Evolutionary conservation across 2,329 filamentous ascomycete genomes (phyloP).

Genomic region (Epichloe baconii): DNA sequence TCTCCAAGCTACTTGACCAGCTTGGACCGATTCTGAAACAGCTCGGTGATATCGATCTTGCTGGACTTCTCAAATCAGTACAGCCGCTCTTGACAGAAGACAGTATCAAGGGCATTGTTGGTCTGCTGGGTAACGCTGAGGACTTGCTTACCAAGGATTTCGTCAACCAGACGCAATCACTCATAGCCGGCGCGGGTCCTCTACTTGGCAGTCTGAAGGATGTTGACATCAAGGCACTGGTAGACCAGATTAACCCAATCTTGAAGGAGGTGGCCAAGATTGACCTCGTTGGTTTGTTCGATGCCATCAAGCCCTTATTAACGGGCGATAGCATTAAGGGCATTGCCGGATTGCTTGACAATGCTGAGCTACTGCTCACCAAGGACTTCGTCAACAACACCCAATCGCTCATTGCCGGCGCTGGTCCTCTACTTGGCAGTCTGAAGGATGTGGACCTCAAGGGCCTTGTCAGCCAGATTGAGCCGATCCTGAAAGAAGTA

Average conservation of each 20-base stretch:
- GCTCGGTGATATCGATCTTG: slow-evolving; percentile 4
- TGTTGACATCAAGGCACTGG: slow-evolving; percentile 11
- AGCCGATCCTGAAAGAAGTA: slow-evolving; percentile 17
- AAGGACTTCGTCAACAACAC: slow-evolving; percentile 13
- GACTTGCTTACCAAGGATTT: slow-evolving; percentile 8
- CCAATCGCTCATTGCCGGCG: slow-evolving; percentile 7
- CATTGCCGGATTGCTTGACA: slow-evolving; percentile 4
- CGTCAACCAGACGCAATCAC: slow-evolving; percentile 8
- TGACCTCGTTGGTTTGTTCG: slow-evolving; percentile 3
- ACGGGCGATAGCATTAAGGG: slow-evolving; percentile 12
- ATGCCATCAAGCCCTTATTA: slow-evolving; percentile 9
- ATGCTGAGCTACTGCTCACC: slow-evolving; percentile 1
- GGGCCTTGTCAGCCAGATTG: slow-evolving; percentile 5
- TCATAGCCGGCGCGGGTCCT: slow-evolving; percentile 14
- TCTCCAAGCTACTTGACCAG: slow-evolving; percentile 4
- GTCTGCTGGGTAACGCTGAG: slow-evolving; percentile 3
- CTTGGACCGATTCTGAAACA: slow-evolving; percentile 4
- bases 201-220: slow-evolving; percentile 22
- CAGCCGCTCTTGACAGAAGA: slow-evolving; percentile 11
- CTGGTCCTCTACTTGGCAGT: slow-evolving; percentile 20
- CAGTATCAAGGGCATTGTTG: slow-evolving; percentile 10
- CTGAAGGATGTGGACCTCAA: slow-evolving; percentile 19
- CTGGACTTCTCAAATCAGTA: background rate
- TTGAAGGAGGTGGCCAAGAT: slow-evolving; percentile 9
- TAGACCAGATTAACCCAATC: slow-evolving; percentile 15